Percentiles rank a stretch among this genome's conserved stretches.
phyloP scores from a whole-genome alignment of 1,139 yeast genomes.

The Torulaspora globosa region DNA sequence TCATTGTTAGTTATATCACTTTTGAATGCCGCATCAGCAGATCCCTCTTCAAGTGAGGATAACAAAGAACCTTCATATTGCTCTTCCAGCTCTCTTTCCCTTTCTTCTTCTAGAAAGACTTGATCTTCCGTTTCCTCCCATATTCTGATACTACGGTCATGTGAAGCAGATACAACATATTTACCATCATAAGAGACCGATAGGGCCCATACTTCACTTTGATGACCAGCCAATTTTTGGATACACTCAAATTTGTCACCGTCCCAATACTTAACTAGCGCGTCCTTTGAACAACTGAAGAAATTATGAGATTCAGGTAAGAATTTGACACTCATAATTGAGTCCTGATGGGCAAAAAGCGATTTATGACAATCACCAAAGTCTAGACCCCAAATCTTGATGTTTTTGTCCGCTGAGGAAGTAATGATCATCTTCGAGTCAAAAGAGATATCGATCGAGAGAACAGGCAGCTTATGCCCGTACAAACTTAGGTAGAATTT shows the following conservation, averaged over 20 bases:
- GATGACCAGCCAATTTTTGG: constrained; percentile 84
- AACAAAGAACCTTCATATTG: constrained; percentile 74
- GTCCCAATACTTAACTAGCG: constrained; percentile 91
- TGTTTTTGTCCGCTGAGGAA: constrained; percentile 94
- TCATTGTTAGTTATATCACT: constrained; percentile 39
- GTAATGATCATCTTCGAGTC: constrained; percentile 87
- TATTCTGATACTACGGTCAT: constrained; percentile 85
- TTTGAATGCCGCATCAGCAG: constrained; percentile 41
- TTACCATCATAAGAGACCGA: constrained; percentile 71
- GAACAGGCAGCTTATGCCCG: constrained; percentile 93
- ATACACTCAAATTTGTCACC: constrained; percentile 95
- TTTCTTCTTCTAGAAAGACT: constrained; percentile 90
- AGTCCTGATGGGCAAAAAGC: constrained; percentile 93
- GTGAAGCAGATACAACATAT: constrained; percentile 80
- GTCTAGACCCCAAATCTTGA: constrained; percentile 96
- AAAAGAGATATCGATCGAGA: constrained; percentile 80
- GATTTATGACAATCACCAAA: constrained; percentile 98
- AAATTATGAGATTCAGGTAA: constrained; percentile 83
- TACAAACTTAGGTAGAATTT: constrained; percentile 84
- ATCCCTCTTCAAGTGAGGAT: constrained; percentile 64
- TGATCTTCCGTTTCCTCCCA: constrained; percentile 95
- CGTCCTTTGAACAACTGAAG: constrained; percentile 88
- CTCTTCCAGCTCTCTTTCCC: constrained; percentile 93
- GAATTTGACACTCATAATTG: constrained; percentile 83
- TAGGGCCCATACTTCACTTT: constrained; percentile 89